These are phyloP conservation scores for Exophiala phaeomuriformis DNA, from an alignment of 2,329 filamentous ascomycete genomes.

Conservation along the genomic window DNA sequence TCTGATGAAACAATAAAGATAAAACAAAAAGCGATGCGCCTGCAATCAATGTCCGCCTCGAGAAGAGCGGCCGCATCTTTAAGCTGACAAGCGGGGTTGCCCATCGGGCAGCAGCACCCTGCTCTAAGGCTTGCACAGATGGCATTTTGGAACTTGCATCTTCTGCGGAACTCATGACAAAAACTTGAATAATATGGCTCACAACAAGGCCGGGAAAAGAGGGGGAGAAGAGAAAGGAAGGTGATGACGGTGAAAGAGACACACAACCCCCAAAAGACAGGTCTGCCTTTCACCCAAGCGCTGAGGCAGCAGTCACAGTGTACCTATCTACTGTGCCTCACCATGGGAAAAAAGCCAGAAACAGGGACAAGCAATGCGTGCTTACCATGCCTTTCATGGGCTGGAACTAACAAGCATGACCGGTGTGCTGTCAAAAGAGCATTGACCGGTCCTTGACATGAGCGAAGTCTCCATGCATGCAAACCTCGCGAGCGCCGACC, in stretches of 20 bases:
- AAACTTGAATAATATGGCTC: not conserved
- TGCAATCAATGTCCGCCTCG: conserved; percentile 1
- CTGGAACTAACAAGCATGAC: not conserved
- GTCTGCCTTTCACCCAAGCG: no score
- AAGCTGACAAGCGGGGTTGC: not conserved
- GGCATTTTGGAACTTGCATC: not conserved
- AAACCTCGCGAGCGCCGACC: not conserved
- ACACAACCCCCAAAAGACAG: no score
- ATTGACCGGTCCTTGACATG: not conserved
- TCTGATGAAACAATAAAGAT: conserved; percentile 3
- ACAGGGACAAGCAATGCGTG: not conserved
- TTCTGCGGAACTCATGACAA: not conserved
- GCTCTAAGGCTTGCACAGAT: not conserved
- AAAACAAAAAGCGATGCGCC: not conserved
- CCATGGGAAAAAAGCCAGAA: not conserved
- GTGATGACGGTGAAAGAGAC: no score
- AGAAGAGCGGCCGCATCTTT: not conserved
- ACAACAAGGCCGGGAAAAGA: not conserved
- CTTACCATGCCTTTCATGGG: not conserved
- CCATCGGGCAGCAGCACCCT: not conserved
- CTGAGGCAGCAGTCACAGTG: no score
- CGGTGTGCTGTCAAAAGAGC: not conserved
- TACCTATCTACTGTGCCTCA: not conserved
- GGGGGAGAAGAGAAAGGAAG: not conserved
- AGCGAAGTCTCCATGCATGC: not conserved